Evolutionary conservation across 2,329 filamentous ascomycete species (phyloP), one percentile per base, ranked within the genome.

Genomic region (Bipolaris oryzae): DNA sequence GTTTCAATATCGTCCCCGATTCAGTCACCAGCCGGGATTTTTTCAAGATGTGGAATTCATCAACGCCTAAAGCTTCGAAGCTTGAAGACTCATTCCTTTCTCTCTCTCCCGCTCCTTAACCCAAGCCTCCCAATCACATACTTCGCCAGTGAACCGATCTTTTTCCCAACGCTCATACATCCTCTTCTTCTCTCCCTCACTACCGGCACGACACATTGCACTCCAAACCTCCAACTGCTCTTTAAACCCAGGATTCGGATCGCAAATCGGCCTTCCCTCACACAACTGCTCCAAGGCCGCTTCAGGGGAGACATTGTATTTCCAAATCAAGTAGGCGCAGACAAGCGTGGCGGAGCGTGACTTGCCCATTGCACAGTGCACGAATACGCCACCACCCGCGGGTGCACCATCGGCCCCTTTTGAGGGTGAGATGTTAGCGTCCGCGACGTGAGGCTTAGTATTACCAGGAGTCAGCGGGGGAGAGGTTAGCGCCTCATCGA

Each of bases 301-400:
- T 20, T 57, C 45, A 35, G 61, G 53, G 7, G 59, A 61, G 7
- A 68, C 20, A 1, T 49, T 45, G 33, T 66, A 67, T 47, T 69
- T 72, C 68, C 67, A 69, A 56, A 74, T 73, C 48, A 74, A 39
- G 60, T 70, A 75, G 18, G 72, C 73, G 13, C 74, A 67, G 3
- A 73, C 68, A 3, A 74, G 55, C 13, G 73, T 71, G 9, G 73
- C 73, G 25, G 64, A 69, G 7, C 73, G 57, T 16, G 66, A 71
- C 45, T 75, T 75, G 2, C 73, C 73, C 72, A 75, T 75, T 1
- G 71, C 72, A 38, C 72, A 75, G 46, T 75, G 72, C 9, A 75
- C 66, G 42, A 75, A 75, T 0, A 75, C 70, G 3, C 64, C 68
- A 0, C 71, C 65, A 15, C 50, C n/a, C n/a, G n/a, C 52, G 4